Base-by-base conservation (phyloP, 2,329 filamentous ascomycete genomes). In the Fusarium multiceps region DNA sequence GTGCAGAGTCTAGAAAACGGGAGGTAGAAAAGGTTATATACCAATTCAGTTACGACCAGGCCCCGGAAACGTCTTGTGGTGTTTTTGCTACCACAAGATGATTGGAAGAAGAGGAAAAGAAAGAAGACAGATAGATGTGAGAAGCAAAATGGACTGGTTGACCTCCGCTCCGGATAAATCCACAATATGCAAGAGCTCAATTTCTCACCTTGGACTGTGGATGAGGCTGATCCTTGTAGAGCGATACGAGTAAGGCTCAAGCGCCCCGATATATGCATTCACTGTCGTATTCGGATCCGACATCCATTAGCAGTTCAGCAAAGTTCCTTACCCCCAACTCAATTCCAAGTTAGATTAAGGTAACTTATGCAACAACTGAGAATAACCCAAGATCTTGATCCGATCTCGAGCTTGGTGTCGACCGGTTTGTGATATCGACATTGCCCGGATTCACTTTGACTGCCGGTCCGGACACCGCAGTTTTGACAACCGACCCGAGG, bases 101-200 rank as follows among this genome's bases (percentile, higher is more conserved):
- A 62, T 59, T 63, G 58, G 55, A 49, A 65, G 46, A 63, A 61
- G 58, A 68, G 55, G 23, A 65, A 43, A 63, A 63, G 58, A 68
- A 53, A 55, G 65, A 42, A 59, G 55, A 55, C 30, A 64, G 66
- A 69, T 49, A 58, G 61, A 71, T 69, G 68, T 27, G 63, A 59
- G 63, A 63, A 58, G 59, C 58, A 71, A 67, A 74, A 67, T 59
- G 61, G 61, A 61, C 51, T 61, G 66, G 57, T 53, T 59, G 60
- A 59, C 71, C 70, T 72, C 63, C 60, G 51, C 66, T 72, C 73
- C 73, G 73, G 73, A 61, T 75, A 75, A 75, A 75, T 74, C 73
- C 72, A 72, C 71, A 68, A 70, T 73, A 67, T 66, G 71, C 67
- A 71, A 62, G 66, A 62, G 71, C 74, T 75, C 72, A 75, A 75